These are phyloP conservation scores for Ophiostoma piceae DNA, from an alignment of 2,329 filamentous ascomycete genomes.

Conservation along the genomic window DNA sequence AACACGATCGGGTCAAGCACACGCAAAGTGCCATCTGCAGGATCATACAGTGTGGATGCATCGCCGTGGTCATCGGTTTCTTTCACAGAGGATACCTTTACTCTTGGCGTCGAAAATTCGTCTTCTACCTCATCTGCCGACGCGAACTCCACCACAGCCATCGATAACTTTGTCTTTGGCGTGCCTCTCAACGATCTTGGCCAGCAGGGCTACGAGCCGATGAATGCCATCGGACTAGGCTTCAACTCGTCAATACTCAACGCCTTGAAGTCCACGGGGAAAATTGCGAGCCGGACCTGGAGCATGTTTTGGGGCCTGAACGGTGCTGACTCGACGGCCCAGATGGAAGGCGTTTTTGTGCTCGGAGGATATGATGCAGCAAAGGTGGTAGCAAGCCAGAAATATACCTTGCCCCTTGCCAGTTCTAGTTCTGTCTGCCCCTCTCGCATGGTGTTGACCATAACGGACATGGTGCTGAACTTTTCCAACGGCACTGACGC, in stretches of 20 bases:
- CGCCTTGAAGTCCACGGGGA: not conserved
- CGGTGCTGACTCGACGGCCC: conserved; percentile 17
- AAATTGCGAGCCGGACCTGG: conserved; percentile 33
- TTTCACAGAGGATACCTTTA: not conserved
- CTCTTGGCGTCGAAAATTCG: not conserved
- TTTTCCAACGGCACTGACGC: conserved; percentile 1
- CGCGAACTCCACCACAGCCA: not conserved
- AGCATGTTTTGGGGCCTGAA: conserved; percentile 34
- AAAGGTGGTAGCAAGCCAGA: conserved; percentile 26
- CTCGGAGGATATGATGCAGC: conserved; percentile 32
- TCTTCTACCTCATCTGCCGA: not conserved
- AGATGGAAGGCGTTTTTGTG: conserved; percentile 31
- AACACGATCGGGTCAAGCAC: not conserved
- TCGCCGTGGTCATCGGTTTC: not conserved
- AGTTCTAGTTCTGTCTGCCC: not conserved
- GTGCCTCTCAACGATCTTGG: not conserved
- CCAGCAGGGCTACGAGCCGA: not conserved
- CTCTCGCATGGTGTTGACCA: not conserved
- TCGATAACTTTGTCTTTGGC: not conserved
- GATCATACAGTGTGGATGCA: not conserved
- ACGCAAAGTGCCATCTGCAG: not conserved
- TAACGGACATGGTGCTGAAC: not conserved
- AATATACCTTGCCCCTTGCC: not conserved
- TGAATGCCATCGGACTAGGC: not conserved
- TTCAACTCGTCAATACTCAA: not conserved